A percentile compares a stretch with the other conserved stretches of the same genome.
These are phyloP conservation scores for Hirschfeldia incana DNA, from an alignment of 345 rosid genomes.

Conservation along the genomic window DNA sequence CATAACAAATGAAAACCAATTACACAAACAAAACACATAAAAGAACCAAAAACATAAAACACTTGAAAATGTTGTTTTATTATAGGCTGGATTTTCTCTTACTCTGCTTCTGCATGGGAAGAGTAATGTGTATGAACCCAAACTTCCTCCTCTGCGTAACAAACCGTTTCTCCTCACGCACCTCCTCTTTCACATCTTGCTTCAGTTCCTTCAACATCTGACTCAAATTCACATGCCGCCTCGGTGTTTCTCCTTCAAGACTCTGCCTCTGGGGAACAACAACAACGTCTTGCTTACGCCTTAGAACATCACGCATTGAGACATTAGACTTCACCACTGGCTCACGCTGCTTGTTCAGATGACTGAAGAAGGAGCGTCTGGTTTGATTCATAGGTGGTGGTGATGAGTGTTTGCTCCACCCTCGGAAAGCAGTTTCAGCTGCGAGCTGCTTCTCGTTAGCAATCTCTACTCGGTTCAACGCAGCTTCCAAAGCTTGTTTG, in stretches of 20 bases:
- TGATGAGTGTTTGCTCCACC: conserved; percentile 52
- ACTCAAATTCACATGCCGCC: conserved; percentile 74
- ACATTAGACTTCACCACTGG: conserved; percentile 61
- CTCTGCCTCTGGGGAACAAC: conserved; percentile 37
- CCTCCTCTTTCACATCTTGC: conserved; percentile 52
- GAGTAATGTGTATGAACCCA: conserved; percentile 82
- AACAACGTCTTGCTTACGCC: conserved; percentile 60
- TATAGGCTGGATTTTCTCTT: conserved; percentile 59
- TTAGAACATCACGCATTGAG: conserved; percentile 92
- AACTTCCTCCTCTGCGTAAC: conserved; percentile 71
- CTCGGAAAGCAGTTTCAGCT: conserved; percentile 71
- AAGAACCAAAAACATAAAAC: neutral
- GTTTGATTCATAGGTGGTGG: conserved; percentile 42
- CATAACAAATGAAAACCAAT: conserved; percentile 17
- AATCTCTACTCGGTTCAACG: conserved; percentile 65
- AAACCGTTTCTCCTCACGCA: conserved; percentile 51
- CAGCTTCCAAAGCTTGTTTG: conserved; percentile 72
- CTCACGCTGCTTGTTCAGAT: conserved; percentile 35
- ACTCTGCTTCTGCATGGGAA: conserved; percentile 69
- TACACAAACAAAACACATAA: neutral
- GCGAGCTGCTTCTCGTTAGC: conserved; percentile 75
- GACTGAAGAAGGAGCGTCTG: conserved; percentile 44
- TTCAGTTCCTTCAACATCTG: conserved; percentile 84
- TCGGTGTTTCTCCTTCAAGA: conserved; percentile 43
- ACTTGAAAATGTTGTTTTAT: conserved; percentile 11